These are phyloP conservation scores for Suillus variegatus DNA, from an alignment of 768 basidiomycete genomes.

Conservation along the genomic window DNA sequence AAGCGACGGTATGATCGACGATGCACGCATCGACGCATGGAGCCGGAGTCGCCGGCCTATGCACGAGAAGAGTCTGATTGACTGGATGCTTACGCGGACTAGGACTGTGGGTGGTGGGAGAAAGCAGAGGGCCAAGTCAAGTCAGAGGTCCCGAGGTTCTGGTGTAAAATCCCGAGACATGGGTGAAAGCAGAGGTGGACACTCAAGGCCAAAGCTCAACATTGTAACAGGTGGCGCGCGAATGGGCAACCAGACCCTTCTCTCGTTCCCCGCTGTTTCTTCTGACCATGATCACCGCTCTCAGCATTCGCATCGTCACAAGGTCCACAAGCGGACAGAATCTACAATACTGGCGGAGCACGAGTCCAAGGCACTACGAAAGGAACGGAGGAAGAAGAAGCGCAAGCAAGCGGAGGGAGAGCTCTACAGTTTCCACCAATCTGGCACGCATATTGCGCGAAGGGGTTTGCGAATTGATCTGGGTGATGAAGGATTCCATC, in stretches of 20 bases:
- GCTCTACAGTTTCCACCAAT: constrained; percentile 42
- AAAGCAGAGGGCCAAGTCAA: constrained; percentile 14
- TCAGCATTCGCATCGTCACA: constrained; percentile 12
- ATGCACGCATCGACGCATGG: constrained; percentile 32
- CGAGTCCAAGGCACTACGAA: constrained; percentile 1
- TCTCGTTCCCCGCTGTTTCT: constrained; percentile 35
- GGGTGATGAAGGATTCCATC: constrained; percentile 45
- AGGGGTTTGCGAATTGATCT: constrained; percentile 42
- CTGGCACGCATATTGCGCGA: constrained; percentile 37
- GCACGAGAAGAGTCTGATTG: constrained; percentile 54
- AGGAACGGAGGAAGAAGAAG: constrained; percentile 25
- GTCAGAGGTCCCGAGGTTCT: constrained; percentile 15
- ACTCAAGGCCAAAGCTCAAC: constrained; percentile 30
- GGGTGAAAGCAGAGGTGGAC: constrained; percentile 10
- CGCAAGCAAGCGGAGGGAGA: constrained; percentile 25
- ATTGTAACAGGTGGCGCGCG: constrained; percentile 40
- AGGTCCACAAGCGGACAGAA: constrained; percentile 13
- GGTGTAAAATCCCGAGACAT: constrained; percentile 14
- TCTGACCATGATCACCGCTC: constrained; percentile 3
- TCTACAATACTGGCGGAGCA: constrained; percentile 12
- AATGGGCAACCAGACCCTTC: constrained; percentile 39
- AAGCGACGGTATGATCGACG: constrained; percentile 33
- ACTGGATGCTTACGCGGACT: constrained; percentile 65
- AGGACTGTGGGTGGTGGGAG: constrained; percentile 19
- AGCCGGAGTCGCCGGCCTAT: constrained; percentile 24